phyloP scores from a whole-genome alignment of 164 flowering plant genomes.

The Umbilicus rupestris region DNA sequence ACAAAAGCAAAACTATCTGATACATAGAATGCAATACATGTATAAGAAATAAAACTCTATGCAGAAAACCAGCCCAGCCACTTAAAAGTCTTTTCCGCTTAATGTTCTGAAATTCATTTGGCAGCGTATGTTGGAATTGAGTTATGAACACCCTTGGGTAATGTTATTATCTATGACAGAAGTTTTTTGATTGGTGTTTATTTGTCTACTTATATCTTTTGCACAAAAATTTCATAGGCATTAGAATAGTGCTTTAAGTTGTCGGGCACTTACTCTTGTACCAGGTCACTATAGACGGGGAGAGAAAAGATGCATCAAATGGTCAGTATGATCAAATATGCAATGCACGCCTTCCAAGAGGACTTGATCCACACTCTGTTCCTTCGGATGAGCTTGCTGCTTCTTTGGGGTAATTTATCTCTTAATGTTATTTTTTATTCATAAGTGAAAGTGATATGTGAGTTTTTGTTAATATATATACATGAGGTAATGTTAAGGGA shows the following conservation, averaged over 20 bases:
- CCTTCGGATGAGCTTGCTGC: slow-evolving; percentile 91
- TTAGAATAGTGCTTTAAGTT: not conserved
- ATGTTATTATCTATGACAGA: not conserved
- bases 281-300: slow-evolving; percentile 62
- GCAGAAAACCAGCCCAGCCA: not conserved
- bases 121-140: not conserved
- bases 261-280: not conserved
- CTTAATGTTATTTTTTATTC: not conserved
- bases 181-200: not conserved
- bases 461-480: not conserved
- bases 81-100: not conserved
- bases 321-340: slow-evolving; percentile 86
- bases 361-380: slow-evolving; percentile 95
- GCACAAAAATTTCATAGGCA: not conserved
- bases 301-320: slow-evolving; percentile 48
- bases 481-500: not conserved
- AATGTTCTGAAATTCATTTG: not conserved
- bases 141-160: not conserved
- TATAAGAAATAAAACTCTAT: not conserved
- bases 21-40: not conserved
- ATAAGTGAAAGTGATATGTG: not conserved
- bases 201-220: not conserved
- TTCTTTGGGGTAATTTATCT: slow-evolving; percentile 65
- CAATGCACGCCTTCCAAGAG: slow-evolving; percentile 84
- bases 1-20: not conserved